Base-by-base conservation (phyloP, 345 rosid species). In the Salix purpurea region DNA sequence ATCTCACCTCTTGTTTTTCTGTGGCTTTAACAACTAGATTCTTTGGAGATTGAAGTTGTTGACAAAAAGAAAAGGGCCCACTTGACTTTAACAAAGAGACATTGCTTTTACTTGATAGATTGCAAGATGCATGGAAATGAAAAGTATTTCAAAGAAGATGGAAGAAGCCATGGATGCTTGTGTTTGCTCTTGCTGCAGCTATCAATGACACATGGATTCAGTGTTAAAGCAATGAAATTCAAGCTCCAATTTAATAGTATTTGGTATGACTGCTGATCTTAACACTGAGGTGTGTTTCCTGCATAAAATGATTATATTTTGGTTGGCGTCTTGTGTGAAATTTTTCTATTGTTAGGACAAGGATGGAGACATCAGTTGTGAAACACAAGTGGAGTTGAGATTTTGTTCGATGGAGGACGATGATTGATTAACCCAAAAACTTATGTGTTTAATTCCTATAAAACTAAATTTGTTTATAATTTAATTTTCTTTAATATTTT, bases 1-100 rank as follows among this genome's bases (percentile, higher is more conserved):
- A 36, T 50, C 10, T 9, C 28, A 90, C 97, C 94, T 90, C 93
- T 73, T 87, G 88, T 61, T 88, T 89, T 76, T 76, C 78, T 77
- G 89, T 77, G 80, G 93, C 88, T 84, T 86, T 89, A 34, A 88
- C 69, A 54, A 79, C 72, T 18, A 84, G 80, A 16, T 70, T 79
- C 75, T 83, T 78, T 67, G 37, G 82, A 69, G 82, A 84, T 18
- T 80, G 86, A 67, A 76, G 72, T 67, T 78, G 84, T 34, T 84
- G 79, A 60, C 65, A 7, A 67, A 81, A 62, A 36, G 78, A 79
- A 42, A 81, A 40, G 61, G 78, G 81, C 52, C 76, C 80, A 72
- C 39, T 23, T 64, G 83, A 76, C 66, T 16, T 60, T 42, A 75
- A 60, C 19, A 79, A 81, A 70, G 84, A 40, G 67, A 75, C 26